Conservation (phyloP, 1,284 basidiomycete species). For the Ceratobasidium sp. region DNA sequence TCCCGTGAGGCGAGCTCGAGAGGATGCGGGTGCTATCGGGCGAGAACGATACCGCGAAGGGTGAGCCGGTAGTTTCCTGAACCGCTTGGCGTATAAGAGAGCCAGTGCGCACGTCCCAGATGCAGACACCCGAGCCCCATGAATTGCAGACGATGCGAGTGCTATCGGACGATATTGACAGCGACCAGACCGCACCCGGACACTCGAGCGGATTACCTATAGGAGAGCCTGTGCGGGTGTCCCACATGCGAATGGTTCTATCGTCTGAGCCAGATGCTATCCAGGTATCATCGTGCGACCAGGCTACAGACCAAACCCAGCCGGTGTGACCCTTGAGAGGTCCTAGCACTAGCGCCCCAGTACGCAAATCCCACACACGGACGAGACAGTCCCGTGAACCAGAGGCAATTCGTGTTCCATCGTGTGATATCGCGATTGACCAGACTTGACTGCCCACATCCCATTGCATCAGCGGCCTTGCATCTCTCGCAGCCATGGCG, state of each 20-base stretch:
- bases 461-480: too few species aligned
- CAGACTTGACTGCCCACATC: too few species aligned
- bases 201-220: not conserved
- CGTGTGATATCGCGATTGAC: too few species aligned
- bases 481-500: too few species aligned
- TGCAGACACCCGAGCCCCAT: not conserved
- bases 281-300: not conserved
- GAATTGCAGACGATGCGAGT: not conserved
- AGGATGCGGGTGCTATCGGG: not conserved
- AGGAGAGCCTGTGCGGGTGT: not conserved
- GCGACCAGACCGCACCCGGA: not conserved
- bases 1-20: not conserved
- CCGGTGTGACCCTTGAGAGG: not conserved
- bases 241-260: slow-evolving; percentile 1
- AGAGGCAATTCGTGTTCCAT: not conserved
- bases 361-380: not conserved
- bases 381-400: not conserved
- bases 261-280: not conserved
- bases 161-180: not conserved
- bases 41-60: not conserved
- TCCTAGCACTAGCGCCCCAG: not conserved
- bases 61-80: not conserved
- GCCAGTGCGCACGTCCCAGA: not conserved
- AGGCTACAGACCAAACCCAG: not conserved
- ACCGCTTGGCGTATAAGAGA: not conserved